phyloP scores from a whole-genome alignment of 2,329 filamentous ascomycete genomes.

The Fusarium coffeatum region DNA sequence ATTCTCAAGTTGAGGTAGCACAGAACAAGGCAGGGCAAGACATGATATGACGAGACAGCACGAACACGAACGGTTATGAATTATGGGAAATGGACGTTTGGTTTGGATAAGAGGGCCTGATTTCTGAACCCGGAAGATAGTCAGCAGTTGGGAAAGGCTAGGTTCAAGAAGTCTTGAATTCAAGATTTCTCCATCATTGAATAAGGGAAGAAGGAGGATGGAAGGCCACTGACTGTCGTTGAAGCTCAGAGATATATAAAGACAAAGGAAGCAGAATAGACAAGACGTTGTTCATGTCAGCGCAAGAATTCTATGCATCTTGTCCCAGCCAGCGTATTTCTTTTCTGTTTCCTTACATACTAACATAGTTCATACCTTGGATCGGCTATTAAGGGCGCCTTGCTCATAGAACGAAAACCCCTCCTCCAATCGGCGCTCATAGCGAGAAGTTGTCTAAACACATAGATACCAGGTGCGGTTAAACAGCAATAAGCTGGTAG shows the following conservation, averaged over 20 bases:
- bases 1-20: constrained; percentile 30
- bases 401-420: neutral
- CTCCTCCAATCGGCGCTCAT: neutral
- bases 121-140: neutral
- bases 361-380: neutral
- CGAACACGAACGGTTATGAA: constrained; percentile 28
- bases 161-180: neutral
- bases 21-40: constrained; percentile 1
- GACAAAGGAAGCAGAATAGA: constrained; percentile 23
- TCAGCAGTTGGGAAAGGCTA: neutral
- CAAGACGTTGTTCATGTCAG: constrained; percentile 23
- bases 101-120: constrained; percentile 1
- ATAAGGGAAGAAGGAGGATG: neutral
- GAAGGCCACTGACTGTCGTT: constrained; percentile 14
- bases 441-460: neutral
- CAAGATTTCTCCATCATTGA: neutral
- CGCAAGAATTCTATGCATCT: neutral
- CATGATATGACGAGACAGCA: constrained; percentile 1
- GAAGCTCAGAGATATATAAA: neutral
- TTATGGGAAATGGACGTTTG: constrained; percentile 29
- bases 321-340: neutral
- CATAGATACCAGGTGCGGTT: neutral
- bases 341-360: neutral
- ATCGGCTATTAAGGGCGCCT: neutral
- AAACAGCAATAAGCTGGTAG: neutral